Percentiles rank a stretch among this genome's conserved stretches.
phyloP scores from a whole-genome alignment of 2,329 filamentous ascomycete genomes.

The Pseudopithomyces maydicus region DNA sequence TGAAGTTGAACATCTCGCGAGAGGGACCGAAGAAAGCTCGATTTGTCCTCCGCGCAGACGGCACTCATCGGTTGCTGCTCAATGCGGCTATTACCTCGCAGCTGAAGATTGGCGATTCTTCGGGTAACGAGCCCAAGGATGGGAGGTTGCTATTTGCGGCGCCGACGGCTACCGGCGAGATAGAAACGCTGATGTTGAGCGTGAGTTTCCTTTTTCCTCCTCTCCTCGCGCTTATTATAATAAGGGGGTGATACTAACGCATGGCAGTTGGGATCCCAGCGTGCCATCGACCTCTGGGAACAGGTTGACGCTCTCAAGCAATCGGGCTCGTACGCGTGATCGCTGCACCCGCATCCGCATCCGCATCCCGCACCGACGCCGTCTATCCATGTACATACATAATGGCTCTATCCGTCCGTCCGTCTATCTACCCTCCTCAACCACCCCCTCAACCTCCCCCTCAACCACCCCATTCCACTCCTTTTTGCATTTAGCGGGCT shows the following conservation, averaged over 20 bases:
- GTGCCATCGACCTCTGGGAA: constrained; percentile 14
- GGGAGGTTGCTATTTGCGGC: constrained; percentile 71
- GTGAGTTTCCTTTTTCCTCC: constrained; percentile 45
- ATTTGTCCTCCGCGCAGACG: constrained; percentile 89
- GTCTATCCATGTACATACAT: too few species aligned
- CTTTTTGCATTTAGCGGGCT: too few species aligned
- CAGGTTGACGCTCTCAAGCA: constrained; percentile 3
- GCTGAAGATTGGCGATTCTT: constrained; percentile 74
- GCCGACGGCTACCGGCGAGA: constrained; percentile 56
- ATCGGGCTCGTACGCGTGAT: not conserved
- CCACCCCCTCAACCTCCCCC: too few species aligned
- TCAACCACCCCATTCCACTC: too few species aligned
- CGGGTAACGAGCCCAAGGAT: constrained; percentile 67
- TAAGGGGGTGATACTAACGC: constrained; percentile 4
- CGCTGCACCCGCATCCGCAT: not conserved
- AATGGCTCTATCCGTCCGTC: too few species aligned
- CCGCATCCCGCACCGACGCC: too few species aligned
- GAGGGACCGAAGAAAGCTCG: constrained; percentile 60
- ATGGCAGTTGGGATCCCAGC: constrained; percentile 14
- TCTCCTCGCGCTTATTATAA: too few species aligned
- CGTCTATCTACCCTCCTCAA: too few species aligned
- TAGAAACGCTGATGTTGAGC: constrained; percentile 62
- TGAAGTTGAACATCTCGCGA: constrained; percentile 72
- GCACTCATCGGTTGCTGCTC: constrained; percentile 82
- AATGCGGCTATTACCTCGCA: constrained; percentile 81